These are phyloP conservation scores for Erodium chrysanthum DNA, from an alignment of 441 rosid species.

Conservation along the genomic window DNA sequence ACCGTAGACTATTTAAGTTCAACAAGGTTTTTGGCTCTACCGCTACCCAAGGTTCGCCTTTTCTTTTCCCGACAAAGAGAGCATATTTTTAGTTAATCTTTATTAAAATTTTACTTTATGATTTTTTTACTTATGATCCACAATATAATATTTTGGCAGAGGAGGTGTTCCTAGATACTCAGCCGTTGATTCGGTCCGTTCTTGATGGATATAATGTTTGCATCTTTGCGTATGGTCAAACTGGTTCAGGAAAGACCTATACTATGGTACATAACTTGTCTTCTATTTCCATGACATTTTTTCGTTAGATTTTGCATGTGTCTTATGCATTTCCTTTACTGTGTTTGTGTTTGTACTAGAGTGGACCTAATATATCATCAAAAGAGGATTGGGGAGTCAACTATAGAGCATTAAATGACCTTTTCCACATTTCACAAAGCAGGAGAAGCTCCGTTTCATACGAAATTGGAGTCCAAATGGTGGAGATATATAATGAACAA, in stretches of 20 bases:
- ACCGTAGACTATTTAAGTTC: constrained; percentile 52
- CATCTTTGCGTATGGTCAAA: constrained; percentile 96
- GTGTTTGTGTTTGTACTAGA: constrained; percentile 31
- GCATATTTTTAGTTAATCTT: background rate
- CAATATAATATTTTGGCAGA: constrained; percentile 29
- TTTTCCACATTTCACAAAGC: constrained; percentile 43
- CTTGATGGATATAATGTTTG: constrained; percentile 93
- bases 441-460: constrained; percentile 37
- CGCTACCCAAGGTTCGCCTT: constrained; percentile 31
- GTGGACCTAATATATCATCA: constrained; percentile 69
- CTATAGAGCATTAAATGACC: constrained; percentile 18
- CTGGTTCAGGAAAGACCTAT: constrained; percentile 95
- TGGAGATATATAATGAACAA: constrained; percentile 89
- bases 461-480: constrained; percentile 64
- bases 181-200: constrained; percentile 33
- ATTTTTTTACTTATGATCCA: constrained; percentile 7
- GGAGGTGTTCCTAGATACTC: constrained; percentile 80
- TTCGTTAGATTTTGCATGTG: constrained; percentile 27
- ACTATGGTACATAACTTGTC: constrained; percentile 59
- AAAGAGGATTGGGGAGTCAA: constrained; percentile 69
- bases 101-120: background rate
- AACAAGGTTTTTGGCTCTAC: constrained; percentile 73
- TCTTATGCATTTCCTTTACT: constrained; percentile 15
- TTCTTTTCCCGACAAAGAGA: background rate
- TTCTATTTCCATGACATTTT: background rate